phyloP scores from a whole-genome alignment of 2,329 filamentous ascomycete species.

The Helotiales sp. region DNA sequence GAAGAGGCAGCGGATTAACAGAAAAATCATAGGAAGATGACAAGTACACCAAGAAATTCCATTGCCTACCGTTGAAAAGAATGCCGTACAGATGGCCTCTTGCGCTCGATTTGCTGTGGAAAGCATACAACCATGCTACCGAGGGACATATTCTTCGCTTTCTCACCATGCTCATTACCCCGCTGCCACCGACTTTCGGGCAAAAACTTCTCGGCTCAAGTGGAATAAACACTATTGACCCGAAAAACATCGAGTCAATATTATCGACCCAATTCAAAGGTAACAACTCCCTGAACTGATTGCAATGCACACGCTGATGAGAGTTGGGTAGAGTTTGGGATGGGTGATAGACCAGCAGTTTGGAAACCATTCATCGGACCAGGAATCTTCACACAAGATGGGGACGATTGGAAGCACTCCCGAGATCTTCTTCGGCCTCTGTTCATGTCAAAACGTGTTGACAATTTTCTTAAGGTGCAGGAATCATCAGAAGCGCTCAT shows the following conservation, averaged over 20 bases:
- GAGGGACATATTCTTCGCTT: background rate
- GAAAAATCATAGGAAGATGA: background rate
- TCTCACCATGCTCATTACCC: background rate
- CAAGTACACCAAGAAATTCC: background rate
- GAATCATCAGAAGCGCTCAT: background rate
- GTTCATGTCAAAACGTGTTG: background rate
- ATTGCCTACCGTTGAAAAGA: background rate
- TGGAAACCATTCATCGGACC: background rate
- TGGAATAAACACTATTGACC: background rate
- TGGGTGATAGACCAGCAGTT: background rate
- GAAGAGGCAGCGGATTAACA: background rate
- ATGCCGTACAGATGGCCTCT: background rate
- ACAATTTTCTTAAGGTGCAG: background rate
- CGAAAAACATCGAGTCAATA: background rate
- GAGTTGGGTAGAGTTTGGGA: background rate
- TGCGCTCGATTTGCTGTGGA: background rate
- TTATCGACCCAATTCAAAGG: background rate
- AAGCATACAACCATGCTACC: background rate
- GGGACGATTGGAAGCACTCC: background rate
- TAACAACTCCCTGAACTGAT: background rate
- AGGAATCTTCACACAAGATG: background rate
- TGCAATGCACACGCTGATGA: background rate
- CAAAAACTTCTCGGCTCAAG: background rate
- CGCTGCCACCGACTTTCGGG: background rate
- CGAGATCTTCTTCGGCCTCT: constrained; percentile 2